Base-by-base conservation (phyloP, 495 filamentous ascomycete species). In the Penicillium simplicissimum region DNA sequence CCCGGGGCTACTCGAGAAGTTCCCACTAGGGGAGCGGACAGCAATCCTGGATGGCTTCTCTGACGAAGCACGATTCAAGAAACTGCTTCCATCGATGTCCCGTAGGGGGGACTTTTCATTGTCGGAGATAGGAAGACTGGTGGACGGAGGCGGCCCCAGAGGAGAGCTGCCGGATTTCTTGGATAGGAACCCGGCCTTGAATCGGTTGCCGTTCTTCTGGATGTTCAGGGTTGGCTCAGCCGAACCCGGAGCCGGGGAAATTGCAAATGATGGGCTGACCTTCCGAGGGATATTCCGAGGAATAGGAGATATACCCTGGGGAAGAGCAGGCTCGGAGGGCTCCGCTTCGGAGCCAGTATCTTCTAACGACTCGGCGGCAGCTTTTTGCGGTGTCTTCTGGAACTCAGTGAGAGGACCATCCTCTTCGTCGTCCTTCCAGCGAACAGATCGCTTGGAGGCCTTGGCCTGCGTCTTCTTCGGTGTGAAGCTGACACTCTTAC, bases 371-470 rank as follows among this genome's bases (percentile, higher is more conserved):
- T 63, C 57, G 8, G 69, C 67, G 10, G 70, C 65, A 37, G 51
- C n/a, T 67, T 85, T 89, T 67, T 90, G 81, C 28, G 92, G 94
- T 5, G 93, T 96, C 75, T 90, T 90, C 70, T 93, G 88, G 62
- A 92, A 96, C 68, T 97, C 94, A 56, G 91, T 90, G 33, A 97
- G 76, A 34, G 87, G 82, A 10, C 91, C 92, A 68, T 97, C 89
- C 31, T 87, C 84, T 54, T 90, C 90, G 66, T 98, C 95, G 69
- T 98, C 95, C 49, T 90, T 87, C 96, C 96, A 98, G 56, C 93
- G 83, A 14, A 98, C 95, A 38, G 83, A 85, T 66, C 91, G 81
- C 78, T 96, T 95, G 17, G 71, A 57, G 28, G 75, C 63, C 61
- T 87, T 88, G 3, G 82, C 79, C 33, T 86, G 82, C 0, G 79